Base-by-base conservation (phyloP, 176 grass and related monocot genomes). In the Cenchrus purpureus region DNA sequence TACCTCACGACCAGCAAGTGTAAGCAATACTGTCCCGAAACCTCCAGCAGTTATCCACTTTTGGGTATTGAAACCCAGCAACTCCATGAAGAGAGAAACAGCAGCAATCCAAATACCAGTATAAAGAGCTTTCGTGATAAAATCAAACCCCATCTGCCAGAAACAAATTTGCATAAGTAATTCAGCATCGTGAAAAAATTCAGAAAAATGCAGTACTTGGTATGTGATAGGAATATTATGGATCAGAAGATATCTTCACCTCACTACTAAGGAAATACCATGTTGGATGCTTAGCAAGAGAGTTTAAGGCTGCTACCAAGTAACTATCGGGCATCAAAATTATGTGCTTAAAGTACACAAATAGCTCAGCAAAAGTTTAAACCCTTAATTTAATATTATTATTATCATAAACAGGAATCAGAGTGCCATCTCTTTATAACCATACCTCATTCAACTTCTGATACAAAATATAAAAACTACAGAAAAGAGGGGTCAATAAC, bases 1-100 rank as follows among this genome's bases (percentile, higher is more conserved):
- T 99, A 99, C 97, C 93, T 96, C 97, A 73, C 93, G 97, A 45
- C 97, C 91, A 92, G 97, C 93, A 86, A 99, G 97, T 46, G 91
- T 99, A 74, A 99, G 89, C 71, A 99, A 91, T 28, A 99, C 97
- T 79, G 97, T 96, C 77, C 97, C 97, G 53, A 99, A 94, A 86
- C 97, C 97, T 87, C 97, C 93, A 76, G 97, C 93, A 86, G 93
- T 99, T 54, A 99, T 84, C 88, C 93, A 95, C 86, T 90, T 99
- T 82, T 99, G 93, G 85, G 97, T 99, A 74, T 92, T 96, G 86
- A 98, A 95, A 73, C 93, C 96, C 81, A 96, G 83, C 90, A 99
- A 94, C 74, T 99, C 93, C 97, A 99, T 94, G 64, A 96, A 99
- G 66, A 99, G 88, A 84, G 93, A 91, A 87, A 88, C 14, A 62